Evolutionary conservation across 2,329 filamentous ascomycete species (phyloP), one percentile per base, ranked within the genome.

Genomic region (Pseudocercospora cruenta): DNA sequence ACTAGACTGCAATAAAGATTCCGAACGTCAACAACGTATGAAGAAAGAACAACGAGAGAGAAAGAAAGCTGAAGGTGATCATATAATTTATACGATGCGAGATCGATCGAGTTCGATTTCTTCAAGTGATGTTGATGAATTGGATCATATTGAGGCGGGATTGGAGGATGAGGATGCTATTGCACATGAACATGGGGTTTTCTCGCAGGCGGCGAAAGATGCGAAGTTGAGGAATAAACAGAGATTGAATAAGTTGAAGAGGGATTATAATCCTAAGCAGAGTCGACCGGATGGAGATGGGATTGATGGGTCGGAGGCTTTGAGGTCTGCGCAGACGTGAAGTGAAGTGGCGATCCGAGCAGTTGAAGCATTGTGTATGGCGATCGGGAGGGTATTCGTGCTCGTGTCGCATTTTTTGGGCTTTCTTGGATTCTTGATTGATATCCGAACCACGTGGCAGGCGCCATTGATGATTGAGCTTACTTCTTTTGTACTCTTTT

Each of bases 31-130:
- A 79, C 80, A 84, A 51, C 83, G 87, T 67, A 85, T 96, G 82
- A 97, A 97, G 82, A 81, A 88, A 49, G 85, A 88, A 67, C 94
- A 97, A 80, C 82, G 87, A 26, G 86, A 90, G 65, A 80, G 85
- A 70, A 97, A 95, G 86, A 91, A 91, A 83, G 81, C 82, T 47
- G 81, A 84, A 39, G 84, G 85, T 51, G 78, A 82, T 21, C 77
- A 80, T 14, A 80, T 85, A 63, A 80, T 87, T 4, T 89, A 85
- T 75, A 80, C 84, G 6, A 86, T 89, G 70, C 81, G 82, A 59
- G 63, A 81, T 77, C 39, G 78, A 77, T 71, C 78, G 53, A 78
- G 83, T 72, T 77, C 78, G 73, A 75, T 88, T 76, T 83, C 80
- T 33, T 86, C 83, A 63, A 85, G 82, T 9, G 88, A 90, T 57